phyloP scores from a whole-genome alignment of 768 basidiomycete genomes.

The Gyrodon lividus region DNA sequence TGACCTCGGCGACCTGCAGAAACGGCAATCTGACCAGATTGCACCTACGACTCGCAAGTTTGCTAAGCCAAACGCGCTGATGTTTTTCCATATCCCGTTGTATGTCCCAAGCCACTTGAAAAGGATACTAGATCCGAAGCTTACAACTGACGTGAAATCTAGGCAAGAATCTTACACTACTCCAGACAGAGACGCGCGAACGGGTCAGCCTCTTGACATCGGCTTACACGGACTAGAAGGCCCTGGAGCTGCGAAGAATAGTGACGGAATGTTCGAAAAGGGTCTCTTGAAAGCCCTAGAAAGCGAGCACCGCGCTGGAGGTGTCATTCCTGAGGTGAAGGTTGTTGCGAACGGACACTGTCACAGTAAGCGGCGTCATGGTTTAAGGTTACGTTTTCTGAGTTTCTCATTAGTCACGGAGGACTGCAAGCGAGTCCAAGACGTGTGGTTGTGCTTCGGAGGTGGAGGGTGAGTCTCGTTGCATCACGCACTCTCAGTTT shows the following conservation, averaged over 20 bases:
- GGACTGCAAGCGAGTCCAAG: conserved; percentile 80
- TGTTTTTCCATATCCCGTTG: conserved; percentile 99
- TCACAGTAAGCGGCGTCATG: conserved; percentile 54
- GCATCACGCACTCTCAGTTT: not conserved
- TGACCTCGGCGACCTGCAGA: conserved; percentile 69
- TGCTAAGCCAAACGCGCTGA: conserved; percentile 92
- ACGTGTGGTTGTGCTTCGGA: conserved; percentile 91
- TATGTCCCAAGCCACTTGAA: conserved; percentile 34
- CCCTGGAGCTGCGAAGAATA: conserved; percentile 63
- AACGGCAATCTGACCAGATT: conserved; percentile 59
- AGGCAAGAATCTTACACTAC: conserved; percentile 74
- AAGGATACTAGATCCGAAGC: not conserved
- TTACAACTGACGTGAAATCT: not conserved
- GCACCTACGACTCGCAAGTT: conserved; percentile 53
- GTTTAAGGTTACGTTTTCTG: conserved; percentile 3
- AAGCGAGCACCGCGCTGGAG: conserved; percentile 55
- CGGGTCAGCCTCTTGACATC: conserved; percentile 63
- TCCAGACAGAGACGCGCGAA: conserved; percentile 64
- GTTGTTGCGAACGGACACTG: conserved; percentile 89
- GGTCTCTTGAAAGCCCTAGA: conserved; percentile 73
- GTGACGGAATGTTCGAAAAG: conserved; percentile 82
- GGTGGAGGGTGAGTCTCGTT: conserved; percentile 65
- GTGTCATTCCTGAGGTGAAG: conserved; percentile 69
- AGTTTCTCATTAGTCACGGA: conserved; percentile 63
- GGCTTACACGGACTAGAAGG: conserved; percentile 63